phyloP scores from a whole-genome alignment of 495 filamentous ascomycete genomes.

The Massariosphaeria phaeospora region DNA sequence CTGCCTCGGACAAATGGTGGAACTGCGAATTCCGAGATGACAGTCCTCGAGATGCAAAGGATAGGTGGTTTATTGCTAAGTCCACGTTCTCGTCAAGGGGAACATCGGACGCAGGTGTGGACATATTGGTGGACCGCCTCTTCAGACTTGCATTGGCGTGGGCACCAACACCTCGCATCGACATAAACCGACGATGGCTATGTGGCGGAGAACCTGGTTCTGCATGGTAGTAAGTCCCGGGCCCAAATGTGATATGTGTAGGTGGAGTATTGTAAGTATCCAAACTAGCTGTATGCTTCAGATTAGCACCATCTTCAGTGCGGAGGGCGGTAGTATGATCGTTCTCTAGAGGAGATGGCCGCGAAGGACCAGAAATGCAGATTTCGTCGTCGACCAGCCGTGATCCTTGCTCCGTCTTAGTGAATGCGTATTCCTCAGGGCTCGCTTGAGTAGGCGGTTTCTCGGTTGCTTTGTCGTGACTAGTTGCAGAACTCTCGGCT shows the following conservation, averaged over 20 bases:
- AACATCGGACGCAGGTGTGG: neutral
- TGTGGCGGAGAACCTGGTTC: slow-evolving; percentile 20
- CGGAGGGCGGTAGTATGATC: slow-evolving; percentile 8
- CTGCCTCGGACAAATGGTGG: slow-evolving; percentile 58
- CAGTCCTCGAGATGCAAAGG: slow-evolving; percentile 44
- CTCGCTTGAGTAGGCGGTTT: neutral
- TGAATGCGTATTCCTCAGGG: neutral
- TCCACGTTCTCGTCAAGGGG: neutral
- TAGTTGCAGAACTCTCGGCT: neutral
- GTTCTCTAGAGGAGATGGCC: neutral
- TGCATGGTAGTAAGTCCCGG: slow-evolving; percentile 11
- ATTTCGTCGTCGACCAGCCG: too few relatives aligned
- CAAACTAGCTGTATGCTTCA: slow-evolving; percentile 6
- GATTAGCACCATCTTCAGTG: slow-evolving; percentile 8
- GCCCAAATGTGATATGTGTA: slow-evolving; percentile 25
- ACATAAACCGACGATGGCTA: slow-evolving; percentile 42
- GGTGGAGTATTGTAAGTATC: slow-evolving; percentile 2
- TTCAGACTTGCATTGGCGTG: slow-evolving; percentile 39
- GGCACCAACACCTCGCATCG: slow-evolving; percentile 53
- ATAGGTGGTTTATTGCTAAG: slow-evolving; percentile 16
- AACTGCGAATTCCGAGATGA: slow-evolving; percentile 72
- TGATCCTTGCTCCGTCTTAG: neutral
- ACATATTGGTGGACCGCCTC: slow-evolving; percentile 1
- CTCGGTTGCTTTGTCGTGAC: neutral
- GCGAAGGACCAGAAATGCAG: too few relatives aligned